phyloP scores from a whole-genome alignment of 805 yeast species.

The Yamadazyma ubonensis region DNA sequence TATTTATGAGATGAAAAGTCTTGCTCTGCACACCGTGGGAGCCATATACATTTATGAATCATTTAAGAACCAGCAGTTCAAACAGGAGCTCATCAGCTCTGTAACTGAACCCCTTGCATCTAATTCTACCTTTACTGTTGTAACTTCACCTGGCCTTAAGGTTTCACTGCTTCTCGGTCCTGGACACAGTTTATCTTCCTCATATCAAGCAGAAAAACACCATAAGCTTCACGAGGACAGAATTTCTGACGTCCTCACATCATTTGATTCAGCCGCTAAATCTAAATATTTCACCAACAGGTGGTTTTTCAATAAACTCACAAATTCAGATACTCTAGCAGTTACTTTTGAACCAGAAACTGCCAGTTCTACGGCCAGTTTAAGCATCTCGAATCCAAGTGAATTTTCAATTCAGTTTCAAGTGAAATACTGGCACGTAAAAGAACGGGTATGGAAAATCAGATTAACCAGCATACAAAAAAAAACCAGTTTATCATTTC shows the following conservation, averaged over 20 bases:
- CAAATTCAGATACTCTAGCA: slow-evolving; percentile 23
- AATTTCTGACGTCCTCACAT: slow-evolving; percentile 33
- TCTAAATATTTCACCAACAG: slow-evolving; percentile 37
- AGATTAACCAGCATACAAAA: slow-evolving; percentile 30
- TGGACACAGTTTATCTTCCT: slow-evolving; percentile 35
- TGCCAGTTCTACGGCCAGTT: slow-evolving; percentile 20
- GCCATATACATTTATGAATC: slow-evolving; percentile 27
- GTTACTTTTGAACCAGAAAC: slow-evolving; percentile 36
- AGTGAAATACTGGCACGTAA: slow-evolving; percentile 27
- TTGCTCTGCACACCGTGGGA: slow-evolving; percentile 36
- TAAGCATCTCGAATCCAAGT: slow-evolving; percentile 18
- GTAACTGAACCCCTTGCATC: slow-evolving; percentile 1
- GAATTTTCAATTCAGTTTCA: slow-evolving; percentile 34
- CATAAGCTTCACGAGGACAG: slow-evolving; percentile 24
- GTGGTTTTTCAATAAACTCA: slow-evolving; percentile 32
- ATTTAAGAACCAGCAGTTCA: slow-evolving; percentile 22
- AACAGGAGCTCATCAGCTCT: slow-evolving; percentile 1
- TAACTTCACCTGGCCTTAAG: slow-evolving; percentile 33
- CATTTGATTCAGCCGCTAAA: slow-evolving; percentile 31
- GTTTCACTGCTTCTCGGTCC: slow-evolving; percentile 31
- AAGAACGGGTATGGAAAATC: slow-evolving; percentile 20
- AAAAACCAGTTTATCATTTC: slow-evolving; percentile 26
- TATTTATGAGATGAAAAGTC: slow-evolving; percentile 39
- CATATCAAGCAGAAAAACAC: slow-evolving; percentile 24
- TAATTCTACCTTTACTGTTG: slow-evolving; percentile 21